A percentile compares a stretch with the other conserved stretches of the same genome.
Conservation (phyloP, 768 basidiomycete species). For the Hygrocybe punicea region DNA sequence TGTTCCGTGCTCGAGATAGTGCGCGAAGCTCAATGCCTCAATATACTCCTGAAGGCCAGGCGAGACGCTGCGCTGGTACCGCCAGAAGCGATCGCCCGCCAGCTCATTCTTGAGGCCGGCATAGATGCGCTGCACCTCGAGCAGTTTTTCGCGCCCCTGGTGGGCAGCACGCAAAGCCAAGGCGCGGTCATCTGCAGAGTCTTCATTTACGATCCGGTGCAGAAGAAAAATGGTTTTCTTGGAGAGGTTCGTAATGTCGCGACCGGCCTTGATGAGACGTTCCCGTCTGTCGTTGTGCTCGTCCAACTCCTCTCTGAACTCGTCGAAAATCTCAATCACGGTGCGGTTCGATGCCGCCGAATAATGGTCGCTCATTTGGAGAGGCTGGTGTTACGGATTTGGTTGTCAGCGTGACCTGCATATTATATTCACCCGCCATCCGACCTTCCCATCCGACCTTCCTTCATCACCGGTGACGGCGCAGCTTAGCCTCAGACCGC, state of each 20-base stretch:
- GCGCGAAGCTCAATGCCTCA: constrained; percentile 84
- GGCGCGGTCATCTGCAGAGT: constrained; percentile 29
- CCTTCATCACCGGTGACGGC: not conserved
- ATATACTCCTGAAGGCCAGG: constrained; percentile 93
- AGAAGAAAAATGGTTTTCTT: constrained; percentile 94
- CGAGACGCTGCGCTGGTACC: constrained; percentile 68
- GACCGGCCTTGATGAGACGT: constrained; percentile 83
- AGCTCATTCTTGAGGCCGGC: constrained; percentile 60
- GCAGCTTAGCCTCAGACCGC: not conserved
- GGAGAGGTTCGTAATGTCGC: constrained; percentile 86
- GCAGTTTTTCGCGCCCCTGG: constrained; percentile 56
- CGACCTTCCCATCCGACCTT: not conserved
- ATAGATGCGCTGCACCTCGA: constrained; percentile 64
- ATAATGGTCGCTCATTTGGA: not conserved
- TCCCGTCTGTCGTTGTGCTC: constrained; percentile 85
- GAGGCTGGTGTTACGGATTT: not conserved
- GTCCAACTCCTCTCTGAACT: constrained; percentile 72
- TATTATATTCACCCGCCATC: not conserved
- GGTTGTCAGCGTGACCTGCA: not conserved
- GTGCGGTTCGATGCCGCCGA: constrained; percentile 14
- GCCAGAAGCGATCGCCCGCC: constrained; percentile 69
- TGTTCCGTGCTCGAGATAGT: constrained; percentile 70
- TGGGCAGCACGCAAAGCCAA: constrained; percentile 45
- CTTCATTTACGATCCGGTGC: constrained; percentile 59
- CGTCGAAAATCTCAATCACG: constrained; percentile 45